Evolutionary conservation across 2,329 filamentous ascomycete genomes (phyloP), one percentile per base, ranked within the genome.

Genomic region (Neophaeococcomyces mojaviensis): DNA sequence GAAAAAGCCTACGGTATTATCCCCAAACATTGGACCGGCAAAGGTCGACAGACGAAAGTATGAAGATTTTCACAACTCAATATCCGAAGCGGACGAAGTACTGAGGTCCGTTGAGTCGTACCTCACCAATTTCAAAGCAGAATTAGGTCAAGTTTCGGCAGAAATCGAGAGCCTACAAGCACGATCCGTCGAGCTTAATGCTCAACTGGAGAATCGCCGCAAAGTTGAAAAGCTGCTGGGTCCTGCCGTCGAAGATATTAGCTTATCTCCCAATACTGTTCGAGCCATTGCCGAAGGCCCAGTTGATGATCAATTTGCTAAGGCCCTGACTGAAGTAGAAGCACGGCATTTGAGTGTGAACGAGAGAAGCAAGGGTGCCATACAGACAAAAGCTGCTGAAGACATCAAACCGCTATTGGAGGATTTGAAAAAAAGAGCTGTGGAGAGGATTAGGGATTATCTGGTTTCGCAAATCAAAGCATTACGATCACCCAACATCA

Each of bases 121-220:
- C 62, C 74, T 98, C 44, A 86, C 86, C 31, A 90, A 83, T 63
- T 98, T 98, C 61, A 88, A 94, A 61, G 86, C 88, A 49, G 94
- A 98, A 64, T 78, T 98, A 9, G 90, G 88, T 7, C 79, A 81
- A 12, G 92, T 98, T 10, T 96, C 92, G 1, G 84, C 88, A 5
- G 92, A 98, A 62, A 98, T 98, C 42, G 92, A 98, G 66, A 88
- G 82, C 2, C 69, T 98, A 33, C 92, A 98, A 67, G 82, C 84
- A 42, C 81, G 92, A 38, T 98, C 92, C 0, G 78, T 83, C 9
- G 81, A 84, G 6, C 68, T 98, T 49, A 96, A 88, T 57, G 80
- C 86, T 30, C 82, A 88, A 58, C 71, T 98, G 24, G 85, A 94
- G 55, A 96, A 96, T 60, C 78, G 94, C 30, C 89, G 85, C 62